Base-by-base conservation (phyloP, 805 yeast genomes). In the Metschnikowia similis region DNA sequence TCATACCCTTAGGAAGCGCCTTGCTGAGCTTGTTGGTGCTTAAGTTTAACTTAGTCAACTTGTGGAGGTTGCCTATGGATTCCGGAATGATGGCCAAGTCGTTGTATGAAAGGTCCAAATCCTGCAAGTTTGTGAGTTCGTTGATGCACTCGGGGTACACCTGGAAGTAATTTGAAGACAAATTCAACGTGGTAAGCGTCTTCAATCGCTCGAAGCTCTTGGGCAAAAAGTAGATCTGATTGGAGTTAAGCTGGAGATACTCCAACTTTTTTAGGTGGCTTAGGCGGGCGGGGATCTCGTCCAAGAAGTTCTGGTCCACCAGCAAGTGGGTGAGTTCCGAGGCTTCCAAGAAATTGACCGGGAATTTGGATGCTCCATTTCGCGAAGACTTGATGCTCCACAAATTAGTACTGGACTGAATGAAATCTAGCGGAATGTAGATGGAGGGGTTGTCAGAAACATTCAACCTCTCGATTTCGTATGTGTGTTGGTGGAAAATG, bases 371-470 rank as follows among this genome's bases (percentile, higher is more conserved):
- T 26, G 87, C 81, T 49, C 94, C 85, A 57, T 87, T 86, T 54
- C 83, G 76, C 0, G 87, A 82, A 72, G 84, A 88, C 49, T 82
- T 77, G 53, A 90, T 74, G 47, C 80, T 79, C 28, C 79, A 76
- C 59, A 90, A 72, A 60, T 87, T 87, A 37, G 82, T 78, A 56
- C 96, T 88, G 26, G 85, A 80, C 63, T 89, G 96, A 59, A 91
- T 83, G 63, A 91, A 91, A 62, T 90, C 96, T 48, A 82, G 70
- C 0, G 97, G 96, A 32, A 91, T 72, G 51, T 83, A 81, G 47
- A 92, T 84, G 14, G 95, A 86, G 4, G 96, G 96, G 63, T 91
- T 91, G 54, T 85, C 82, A 2, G 95, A 86, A 8, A 89, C 89
- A 65, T 91, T 92, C 53, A 91, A 73, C 53, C 84, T 77, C 57